Base-by-base conservation (phyloP, 2,329 filamentous ascomycete species). In the Cryphonectria nitschkei region DNA sequence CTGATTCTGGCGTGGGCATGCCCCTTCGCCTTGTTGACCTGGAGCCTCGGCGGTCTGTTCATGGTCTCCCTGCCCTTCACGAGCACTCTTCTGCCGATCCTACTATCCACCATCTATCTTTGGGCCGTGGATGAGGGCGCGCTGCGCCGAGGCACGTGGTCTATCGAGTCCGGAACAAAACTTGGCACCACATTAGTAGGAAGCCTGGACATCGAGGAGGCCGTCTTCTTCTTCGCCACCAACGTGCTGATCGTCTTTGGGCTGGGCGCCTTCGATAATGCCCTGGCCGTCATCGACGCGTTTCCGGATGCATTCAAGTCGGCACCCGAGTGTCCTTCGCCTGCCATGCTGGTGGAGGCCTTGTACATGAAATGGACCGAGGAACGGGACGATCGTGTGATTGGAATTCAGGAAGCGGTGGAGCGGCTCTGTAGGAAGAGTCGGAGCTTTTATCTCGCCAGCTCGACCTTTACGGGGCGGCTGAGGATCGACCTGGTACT, bases 71-170 rank as follows among this genome's bases (percentile, higher is more conserved):
- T 93, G 3, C 91, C 92, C 0, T 76, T 81, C 64, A 83, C 83
- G 0, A 89, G 86, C 74, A 90, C 89, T 0, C 73, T 86, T 2
- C 73, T 88, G 1, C 89, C 91, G 0, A 89, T 94, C 37, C 74
- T 83, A 0, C 67, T 91, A 0, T 89, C 92, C 0, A 93, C 92
- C 0, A 1, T 91, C 0, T 93, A 93, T 74, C 84, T 94, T 1
- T 93, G 92, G 90, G 76, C 90, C 1, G 89, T 93, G 14, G 92
- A 94, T 74, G 92, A 90, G 3, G 76, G 92, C 39, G 90, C 91
- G 0, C 77, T 94, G 66, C 85, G 85, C 56, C 82, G 89, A 52
- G 92, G 92, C 9, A 93, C 91, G 0, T 94, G 92, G 92, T 85
- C 88, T 0, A 93, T 94, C 65, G 87, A 88, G 72, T 81, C 83